These are phyloP conservation scores for Globisporangium alternatum DNA, from an alignment of 352 stramenopile species.

Conservation along the genomic window DNA sequence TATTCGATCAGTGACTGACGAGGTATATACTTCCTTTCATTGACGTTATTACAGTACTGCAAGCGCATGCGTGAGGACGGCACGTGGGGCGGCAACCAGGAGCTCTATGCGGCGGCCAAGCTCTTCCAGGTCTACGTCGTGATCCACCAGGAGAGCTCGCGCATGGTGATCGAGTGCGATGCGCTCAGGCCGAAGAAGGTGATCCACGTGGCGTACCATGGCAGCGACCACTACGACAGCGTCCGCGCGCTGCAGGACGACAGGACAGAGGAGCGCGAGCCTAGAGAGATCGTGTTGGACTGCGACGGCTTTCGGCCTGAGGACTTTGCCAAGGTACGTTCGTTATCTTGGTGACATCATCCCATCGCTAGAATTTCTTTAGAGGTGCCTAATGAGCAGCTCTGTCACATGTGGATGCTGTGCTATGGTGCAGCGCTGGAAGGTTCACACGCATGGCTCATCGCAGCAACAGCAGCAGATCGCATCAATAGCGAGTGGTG, in stretches of 20 bases:
- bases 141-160: constrained; percentile 62
- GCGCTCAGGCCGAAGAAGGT: constrained; percentile 41
- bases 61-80: constrained; percentile 73
- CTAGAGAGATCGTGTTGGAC: constrained; percentile 49
- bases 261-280: constrained; percentile 29
- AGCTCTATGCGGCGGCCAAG: constrained; percentile 69
- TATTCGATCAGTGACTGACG: background rate
- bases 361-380: constrained; percentile 6
- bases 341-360: background rate
- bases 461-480: background rate
- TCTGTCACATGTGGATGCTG: background rate
- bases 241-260: constrained; percentile 49
- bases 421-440: constrained; percentile 15
- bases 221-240: constrained; percentile 84
- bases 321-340: constrained; percentile 54
- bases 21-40: background rate
- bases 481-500: background rate
- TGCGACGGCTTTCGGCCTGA: constrained; percentile 54
- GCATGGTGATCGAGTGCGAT: constrained; percentile 78
- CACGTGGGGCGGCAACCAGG: constrained; percentile 82
- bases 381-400: background rate
- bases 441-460: constrained; percentile 1
- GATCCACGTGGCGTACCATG: constrained; percentile 65
- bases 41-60: constrained; percentile 41
- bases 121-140: constrained; percentile 77